Base-by-base conservation (phyloP, 805 yeast species). In the Myxozyma udenii region DNA sequence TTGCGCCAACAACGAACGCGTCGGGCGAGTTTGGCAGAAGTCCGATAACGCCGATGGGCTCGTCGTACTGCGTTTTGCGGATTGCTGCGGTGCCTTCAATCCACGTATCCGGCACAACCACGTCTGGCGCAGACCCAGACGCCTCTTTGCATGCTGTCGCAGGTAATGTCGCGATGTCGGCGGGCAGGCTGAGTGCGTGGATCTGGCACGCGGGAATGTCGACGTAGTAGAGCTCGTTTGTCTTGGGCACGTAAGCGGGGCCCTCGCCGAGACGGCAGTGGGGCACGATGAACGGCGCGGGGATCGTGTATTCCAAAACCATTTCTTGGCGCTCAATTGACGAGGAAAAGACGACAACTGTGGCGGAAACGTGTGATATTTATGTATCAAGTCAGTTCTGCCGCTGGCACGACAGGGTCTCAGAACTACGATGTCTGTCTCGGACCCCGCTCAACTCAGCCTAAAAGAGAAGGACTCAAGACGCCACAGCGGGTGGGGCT, bases 11-110 rank as follows among this genome's bases (percentile, higher is more conserved):
- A 16, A 85, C 71, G 1, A 73, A 69, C 58, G 79, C 75, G 33
- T 77, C 77, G 54, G 83, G 73, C 6, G 64, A 55, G 3, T 69
- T 63, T 3, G 57, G 48, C 1, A 93, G 81, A 28, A 87, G 76
- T 16, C 81, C 86, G 57, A 89, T 75, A 14, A 84, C 90, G 12
- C 96, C 95, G 44, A 86, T 71, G 3, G 79, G 58, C 19, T 55
- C 48, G 3, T 39, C 43, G 19, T 62, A 24, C 35, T 67, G 65
- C 25, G 65, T 64, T 1, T 61, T 57, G 1, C 67, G 44, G 2
- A 66, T 65, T 3, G 57, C 54, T n/a, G 57, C 64, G n/a, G 54
- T 44, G 18, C 40, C 30, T 14, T 41, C 49, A 9, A 38, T 35
- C 25, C 52, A 32, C 37, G 52, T 55, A 25, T 57, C 61, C 48